Conservation (phyloP, 176 grass and related monocot genomes). For the Hyparrhenia diplandra region DNA sequence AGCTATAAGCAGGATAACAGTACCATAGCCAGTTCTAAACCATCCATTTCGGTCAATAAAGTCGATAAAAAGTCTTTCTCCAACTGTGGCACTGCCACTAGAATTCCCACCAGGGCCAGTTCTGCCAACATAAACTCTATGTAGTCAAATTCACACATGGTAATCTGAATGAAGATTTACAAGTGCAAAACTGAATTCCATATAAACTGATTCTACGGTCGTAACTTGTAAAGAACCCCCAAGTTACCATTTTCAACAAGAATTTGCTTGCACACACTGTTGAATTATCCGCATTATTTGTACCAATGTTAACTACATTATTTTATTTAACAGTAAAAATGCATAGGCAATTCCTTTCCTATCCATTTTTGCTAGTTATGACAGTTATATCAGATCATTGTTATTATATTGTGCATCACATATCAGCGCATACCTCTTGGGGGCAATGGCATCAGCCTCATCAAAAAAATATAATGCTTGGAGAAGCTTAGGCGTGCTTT, state of each 20-base stretch:
- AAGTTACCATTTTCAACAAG: not conserved
- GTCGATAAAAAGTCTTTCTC: conserved; percentile 86
- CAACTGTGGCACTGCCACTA: conserved; percentile 57
- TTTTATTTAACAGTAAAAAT: not conserved
- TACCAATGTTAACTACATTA: not conserved
- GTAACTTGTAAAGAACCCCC: not conserved
- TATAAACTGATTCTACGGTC: not conserved
- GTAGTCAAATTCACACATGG: not conserved
- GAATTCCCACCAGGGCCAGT: conserved; percentile 44
- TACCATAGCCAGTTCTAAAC: conserved; percentile 73
- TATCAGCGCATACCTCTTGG: conserved; percentile 59
- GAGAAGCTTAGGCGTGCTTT: conserved; percentile 70
- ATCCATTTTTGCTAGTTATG: not conserved
- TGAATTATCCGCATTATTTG: conserved; percentile 4
- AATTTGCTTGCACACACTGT: not conserved
- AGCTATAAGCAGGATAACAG: conserved; percentile 14
- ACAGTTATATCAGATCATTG: not conserved
- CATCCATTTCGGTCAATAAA: conserved; percentile 98
- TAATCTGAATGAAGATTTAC: not conserved
- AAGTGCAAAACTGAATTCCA: not conserved
- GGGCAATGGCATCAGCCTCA: conserved; percentile 75
- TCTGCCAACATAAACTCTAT: conserved; percentile 24
- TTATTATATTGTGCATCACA: not conserved
- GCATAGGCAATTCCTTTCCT: not conserved
- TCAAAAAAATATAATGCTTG: conserved; percentile 96